A percentile compares a stretch with the other conserved stretches of the same genome.
Evolutionary conservation across 2,329 filamentous ascomycete species (phyloP).

Genomic region (Sclerotinia glacialis): DNA sequence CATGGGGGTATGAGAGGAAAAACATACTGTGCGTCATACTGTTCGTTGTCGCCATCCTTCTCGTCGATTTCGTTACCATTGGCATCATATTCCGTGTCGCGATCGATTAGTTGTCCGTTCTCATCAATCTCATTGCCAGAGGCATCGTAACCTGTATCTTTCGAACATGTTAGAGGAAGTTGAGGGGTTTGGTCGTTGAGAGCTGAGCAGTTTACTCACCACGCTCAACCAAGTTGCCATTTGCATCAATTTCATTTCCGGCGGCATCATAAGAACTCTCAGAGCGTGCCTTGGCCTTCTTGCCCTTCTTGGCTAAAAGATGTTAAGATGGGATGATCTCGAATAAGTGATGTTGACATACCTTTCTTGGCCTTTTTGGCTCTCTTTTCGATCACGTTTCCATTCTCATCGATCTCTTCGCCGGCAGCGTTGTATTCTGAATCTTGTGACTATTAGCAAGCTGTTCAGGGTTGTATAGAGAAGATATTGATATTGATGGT

Average conservation of each 20-base stretch:
- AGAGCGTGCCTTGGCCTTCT: not conserved
- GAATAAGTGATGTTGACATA: too few relatives aligned
- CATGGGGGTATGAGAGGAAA: too few relatives aligned
- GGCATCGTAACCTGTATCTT: not conserved
- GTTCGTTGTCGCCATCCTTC: not conserved
- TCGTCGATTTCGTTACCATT: slow-evolving; percentile 3
- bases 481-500: not conserved
- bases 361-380: not conserved
- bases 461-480: not conserved
- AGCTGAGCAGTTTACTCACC: not conserved
- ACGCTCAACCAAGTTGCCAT: slow-evolving; percentile 12
- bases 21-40: slow-evolving; percentile 1
- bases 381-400: not conserved
- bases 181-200: not conserved
- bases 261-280: slow-evolving; percentile 24
- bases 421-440: slow-evolving; percentile 2
- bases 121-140: slow-evolving; percentile 1
- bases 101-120: not conserved
- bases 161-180: not conserved
- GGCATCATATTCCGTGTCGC: slow-evolving; percentile 2
- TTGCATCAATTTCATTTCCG: slow-evolving; percentile 24
- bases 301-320: too few relatives aligned
- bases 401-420: not conserved
- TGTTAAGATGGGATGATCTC: too few relatives aligned
- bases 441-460: not conserved